Percentiles rank a stretch among this genome's conserved stretches.
These are phyloP conservation scores for Pichia sp. DNA, from an alignment of 1,139 yeast species.

Conservation along the genomic window DNA sequence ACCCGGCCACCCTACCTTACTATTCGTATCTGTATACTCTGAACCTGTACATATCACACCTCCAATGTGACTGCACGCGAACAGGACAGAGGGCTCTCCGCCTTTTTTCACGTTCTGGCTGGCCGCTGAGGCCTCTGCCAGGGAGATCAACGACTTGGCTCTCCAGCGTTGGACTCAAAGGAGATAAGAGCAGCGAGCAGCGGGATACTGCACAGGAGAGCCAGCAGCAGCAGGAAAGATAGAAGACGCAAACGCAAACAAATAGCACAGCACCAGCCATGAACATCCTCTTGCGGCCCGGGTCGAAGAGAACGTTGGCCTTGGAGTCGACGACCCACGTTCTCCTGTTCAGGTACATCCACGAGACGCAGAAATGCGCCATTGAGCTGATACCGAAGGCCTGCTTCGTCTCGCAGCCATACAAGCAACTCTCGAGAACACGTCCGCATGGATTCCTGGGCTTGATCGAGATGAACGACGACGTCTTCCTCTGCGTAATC, in stretches of 20 bases:
- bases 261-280: slow-evolving; percentile 2
- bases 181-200: too few species aligned
- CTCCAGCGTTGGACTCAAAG: neutral
- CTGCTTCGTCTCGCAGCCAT: slow-evolving; percentile 39
- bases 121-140: neutral
- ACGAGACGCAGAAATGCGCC: slow-evolving; percentile 40
- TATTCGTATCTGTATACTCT: neutral
- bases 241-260: neutral
- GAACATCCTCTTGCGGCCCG: slow-evolving; percentile 12
- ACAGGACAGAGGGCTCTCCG: neutral
- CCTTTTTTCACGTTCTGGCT: too few species aligned
- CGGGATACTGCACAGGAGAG: too few species aligned
- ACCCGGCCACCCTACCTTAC: neutral
- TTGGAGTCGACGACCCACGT: slow-evolving; percentile 48
- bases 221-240: neutral
- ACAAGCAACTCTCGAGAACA: slow-evolving; percentile 41
- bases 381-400: slow-evolving; percentile 47
- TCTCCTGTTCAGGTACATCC: slow-evolving; percentile 43
- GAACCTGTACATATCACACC: neutral
- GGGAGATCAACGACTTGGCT: neutral
- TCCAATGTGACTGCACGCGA: neutral
- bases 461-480: slow-evolving; percentile 60
- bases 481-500: slow-evolving; percentile 73
- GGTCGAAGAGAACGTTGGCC: slow-evolving; percentile 46
- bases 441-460: slow-evolving; percentile 81